These are phyloP conservation scores for Fusarium citri DNA, from an alignment of 2,329 filamentous ascomycete genomes.

Conservation along the genomic window DNA sequence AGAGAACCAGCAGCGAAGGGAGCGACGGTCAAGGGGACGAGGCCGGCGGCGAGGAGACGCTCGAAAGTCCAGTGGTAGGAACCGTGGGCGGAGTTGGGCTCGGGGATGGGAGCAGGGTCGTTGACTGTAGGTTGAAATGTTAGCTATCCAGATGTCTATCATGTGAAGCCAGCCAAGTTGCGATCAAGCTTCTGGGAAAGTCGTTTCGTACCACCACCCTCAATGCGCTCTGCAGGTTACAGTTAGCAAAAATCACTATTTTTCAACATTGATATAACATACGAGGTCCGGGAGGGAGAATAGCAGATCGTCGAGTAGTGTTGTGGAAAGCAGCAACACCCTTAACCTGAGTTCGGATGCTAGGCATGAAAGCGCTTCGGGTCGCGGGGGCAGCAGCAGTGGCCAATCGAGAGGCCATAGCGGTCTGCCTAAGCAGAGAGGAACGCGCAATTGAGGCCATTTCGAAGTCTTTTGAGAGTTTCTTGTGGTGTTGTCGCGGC, in stretches of 20 bases:
- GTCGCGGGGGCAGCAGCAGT: constrained; percentile 54
- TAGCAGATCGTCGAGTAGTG: constrained; percentile 77
- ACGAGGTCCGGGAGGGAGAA: constrained; percentile 89
- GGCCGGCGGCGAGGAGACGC: constrained; percentile 80
- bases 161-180: constrained; percentile 32
- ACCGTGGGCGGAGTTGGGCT: constrained; percentile 81
- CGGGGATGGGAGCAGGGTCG: constrained; percentile 81
- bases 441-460: constrained; percentile 70
- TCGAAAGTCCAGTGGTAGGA: constrained; percentile 99
- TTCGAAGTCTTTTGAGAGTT: constrained; percentile 39
- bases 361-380: constrained; percentile 50
- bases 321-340: constrained; percentile 88
- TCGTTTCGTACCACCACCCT: constrained; percentile 74
- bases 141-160: constrained; percentile 25
- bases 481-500: constrained; percentile 34
- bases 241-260: constrained; percentile 56
- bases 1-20: constrained; percentile 93
- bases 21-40: constrained; percentile 87
- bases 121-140: constrained; percentile 70
- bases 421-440: constrained; percentile 66
- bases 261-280: neutral
- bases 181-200: constrained; percentile 15
- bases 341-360: constrained; percentile 49
- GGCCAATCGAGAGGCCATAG: constrained; percentile 54
- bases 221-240: constrained; percentile 70